Conservation (phyloP, 2,329 filamentous ascomycete species). For the Cladosporium sp. region DNA sequence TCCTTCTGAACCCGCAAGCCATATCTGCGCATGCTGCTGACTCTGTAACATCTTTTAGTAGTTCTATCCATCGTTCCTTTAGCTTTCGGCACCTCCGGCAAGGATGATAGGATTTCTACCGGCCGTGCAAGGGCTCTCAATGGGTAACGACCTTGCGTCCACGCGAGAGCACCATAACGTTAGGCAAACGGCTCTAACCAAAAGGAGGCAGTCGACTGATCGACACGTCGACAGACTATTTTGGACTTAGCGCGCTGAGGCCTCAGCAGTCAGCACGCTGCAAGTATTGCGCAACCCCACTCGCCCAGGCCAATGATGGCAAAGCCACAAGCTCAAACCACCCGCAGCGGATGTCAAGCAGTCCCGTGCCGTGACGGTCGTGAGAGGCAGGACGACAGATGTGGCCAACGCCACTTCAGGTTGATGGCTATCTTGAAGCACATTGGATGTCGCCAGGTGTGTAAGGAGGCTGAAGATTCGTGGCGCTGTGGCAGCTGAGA, state of each 20-base stretch:
- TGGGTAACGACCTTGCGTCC: constrained; percentile 10
- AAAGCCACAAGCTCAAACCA: constrained; percentile 1
- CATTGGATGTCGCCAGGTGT: neutral
- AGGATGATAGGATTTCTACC: neutral
- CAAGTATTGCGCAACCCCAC: constrained; percentile 18
- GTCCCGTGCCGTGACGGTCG: constrained; percentile 1
- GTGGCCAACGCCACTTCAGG: constrained; percentile 9
- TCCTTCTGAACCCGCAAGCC: neutral
- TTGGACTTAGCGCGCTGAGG: neutral
- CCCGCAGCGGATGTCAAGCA: constrained; percentile 17
- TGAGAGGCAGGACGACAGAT: constrained; percentile 7
- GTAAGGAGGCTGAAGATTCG: constrained; percentile 14
- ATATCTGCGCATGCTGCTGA: neutral
- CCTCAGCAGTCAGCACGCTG: constrained; percentile 18
- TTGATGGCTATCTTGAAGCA: neutral
- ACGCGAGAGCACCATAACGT: constrained; percentile 13
- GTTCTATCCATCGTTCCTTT: neutral
- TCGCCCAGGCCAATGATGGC: constrained; percentile 11
- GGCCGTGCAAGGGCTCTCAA: neutral
- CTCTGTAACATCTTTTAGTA: neutral
- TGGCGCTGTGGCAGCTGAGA: constrained; percentile 1
- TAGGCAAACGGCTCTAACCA: neutral
- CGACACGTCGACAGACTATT: neutral
- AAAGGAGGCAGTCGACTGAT: constrained; percentile 16
- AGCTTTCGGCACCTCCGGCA: constrained; percentile 1